phyloP scores from a whole-genome alignment of 1,284 basidiomycete species.

The Trichosporon sp. region DNA sequence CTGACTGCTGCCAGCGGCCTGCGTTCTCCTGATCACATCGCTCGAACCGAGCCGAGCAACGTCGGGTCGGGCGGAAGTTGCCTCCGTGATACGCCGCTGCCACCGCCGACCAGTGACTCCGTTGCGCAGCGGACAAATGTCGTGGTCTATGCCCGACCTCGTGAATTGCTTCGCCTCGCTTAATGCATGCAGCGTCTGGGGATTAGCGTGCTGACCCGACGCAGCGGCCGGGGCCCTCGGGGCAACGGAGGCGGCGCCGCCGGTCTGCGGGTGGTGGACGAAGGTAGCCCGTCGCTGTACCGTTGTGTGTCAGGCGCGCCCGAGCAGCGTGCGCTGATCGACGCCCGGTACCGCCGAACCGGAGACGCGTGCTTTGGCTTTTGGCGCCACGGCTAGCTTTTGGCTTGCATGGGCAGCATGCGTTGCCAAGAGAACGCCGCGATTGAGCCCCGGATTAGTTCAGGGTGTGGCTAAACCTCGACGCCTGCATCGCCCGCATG shows the following conservation, averaged over 20 bases:
- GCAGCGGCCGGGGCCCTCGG: background rate
- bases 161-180: background rate
- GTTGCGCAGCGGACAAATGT: background rate
- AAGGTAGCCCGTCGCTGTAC: background rate
- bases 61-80: slow-evolving; percentile 4
- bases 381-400: background rate
- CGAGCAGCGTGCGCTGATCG: background rate
- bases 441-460: slow-evolving; percentile 4
- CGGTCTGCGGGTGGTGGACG: too few relatives aligned
- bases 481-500: background rate
- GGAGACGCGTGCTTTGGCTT: background rate
- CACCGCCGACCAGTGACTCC: background rate
- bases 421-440: background rate
- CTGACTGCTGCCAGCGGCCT: background rate
- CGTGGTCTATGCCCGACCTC: background rate
- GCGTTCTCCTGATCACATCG: background rate
- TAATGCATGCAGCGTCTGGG: background rate
- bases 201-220: background rate
- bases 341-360: background rate
- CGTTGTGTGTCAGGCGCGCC: background rate
- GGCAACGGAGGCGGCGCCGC: background rate
- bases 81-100: background rate
- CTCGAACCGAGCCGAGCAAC: background rate
- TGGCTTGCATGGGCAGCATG: background rate
- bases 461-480: background rate